Evolutionary conservation across 83 land plant species (phyloP).

Genomic region (Larix sibirica): DNA sequence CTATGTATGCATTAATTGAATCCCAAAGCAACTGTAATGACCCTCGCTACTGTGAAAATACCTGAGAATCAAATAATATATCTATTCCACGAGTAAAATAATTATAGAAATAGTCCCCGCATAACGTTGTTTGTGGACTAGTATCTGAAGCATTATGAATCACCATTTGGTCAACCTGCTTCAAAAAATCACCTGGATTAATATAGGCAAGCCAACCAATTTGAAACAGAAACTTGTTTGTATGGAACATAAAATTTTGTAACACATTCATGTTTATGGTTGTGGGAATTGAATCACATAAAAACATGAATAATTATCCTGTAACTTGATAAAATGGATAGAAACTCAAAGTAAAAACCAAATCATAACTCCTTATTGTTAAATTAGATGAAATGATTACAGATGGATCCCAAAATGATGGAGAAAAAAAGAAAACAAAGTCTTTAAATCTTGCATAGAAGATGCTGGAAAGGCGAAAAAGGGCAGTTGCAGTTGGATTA

Average conservation of each 20-base stretch:
- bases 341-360: background rate
- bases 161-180: slow-evolving; percentile 97
- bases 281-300: background rate
- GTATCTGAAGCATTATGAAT: slow-evolving; percentile 96
- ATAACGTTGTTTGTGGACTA: slow-evolving; percentile 76
- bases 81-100: slow-evolving; percentile 93
- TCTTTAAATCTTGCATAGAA: slow-evolving; percentile 1
- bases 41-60: slow-evolving; percentile 17
- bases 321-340: background rate
- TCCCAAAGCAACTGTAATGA: background rate
- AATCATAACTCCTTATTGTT: background rate
- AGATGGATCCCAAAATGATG: background rate
- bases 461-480: background rate
- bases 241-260: background rate
- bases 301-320: background rate
- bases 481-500: background rate
- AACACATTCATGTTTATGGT: too few relatives aligned
- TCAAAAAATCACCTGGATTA: background rate
- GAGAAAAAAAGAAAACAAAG: background rate
- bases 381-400: background rate
- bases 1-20: background rate
- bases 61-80: slow-evolving; percentile 98
- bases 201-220: background rate
- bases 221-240: too few relatives aligned
- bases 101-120: slow-evolving; percentile 97